Conservation (phyloP, 352 stramenopile genomes). For the Phytophthora pini region DNA sequence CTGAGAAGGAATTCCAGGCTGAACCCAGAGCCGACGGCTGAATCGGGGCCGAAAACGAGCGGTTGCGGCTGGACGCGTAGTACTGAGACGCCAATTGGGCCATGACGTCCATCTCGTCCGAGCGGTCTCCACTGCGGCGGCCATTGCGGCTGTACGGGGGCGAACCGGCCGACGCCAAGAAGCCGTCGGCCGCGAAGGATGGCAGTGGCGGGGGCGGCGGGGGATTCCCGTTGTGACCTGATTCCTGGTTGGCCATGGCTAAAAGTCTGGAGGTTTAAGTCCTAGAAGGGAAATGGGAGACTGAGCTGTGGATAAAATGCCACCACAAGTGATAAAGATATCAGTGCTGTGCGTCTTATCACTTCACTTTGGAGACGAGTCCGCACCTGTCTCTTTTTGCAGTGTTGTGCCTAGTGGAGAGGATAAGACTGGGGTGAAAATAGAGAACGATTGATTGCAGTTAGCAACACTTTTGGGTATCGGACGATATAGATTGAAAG, state of each 20-base stretch:
- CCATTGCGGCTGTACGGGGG: slow-evolving; percentile 33
- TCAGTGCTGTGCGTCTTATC: slow-evolving; percentile 22
- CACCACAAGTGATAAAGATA: slow-evolving; percentile 9
- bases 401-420: slow-evolving; percentile 7
- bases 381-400: slow-evolving; percentile 35
- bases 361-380: slow-evolving; percentile 15
- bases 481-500: slow-evolving; percentile 9
- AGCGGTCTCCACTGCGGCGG: slow-evolving; percentile 14
- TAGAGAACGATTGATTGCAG: slow-evolving; percentile 9
- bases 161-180: slow-evolving; percentile 34
- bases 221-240: slow-evolving; percentile 19
- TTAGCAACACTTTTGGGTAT: slow-evolving; percentile 9
- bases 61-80: slow-evolving; percentile 72
- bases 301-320: slow-evolving; percentile 15
- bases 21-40: slow-evolving; percentile 60
- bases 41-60: slow-evolving; percentile 75
- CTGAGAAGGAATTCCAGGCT: slow-evolving; percentile 63
- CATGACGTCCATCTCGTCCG: slow-evolving; percentile 79
- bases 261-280: slow-evolving; percentile 17
- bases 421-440: slow-evolving; percentile 20
- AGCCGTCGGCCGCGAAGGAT: slow-evolving; percentile 38
- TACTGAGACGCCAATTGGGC: slow-evolving; percentile 85
- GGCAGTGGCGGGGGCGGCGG: slow-evolving; percentile 33
- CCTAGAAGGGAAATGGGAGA: slow-evolving; percentile 23
- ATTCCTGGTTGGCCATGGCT: slow-evolving; percentile 22